Conservation (phyloP, 2,329 filamentous ascomycete species). For the Penicillium verrucosum region DNA sequence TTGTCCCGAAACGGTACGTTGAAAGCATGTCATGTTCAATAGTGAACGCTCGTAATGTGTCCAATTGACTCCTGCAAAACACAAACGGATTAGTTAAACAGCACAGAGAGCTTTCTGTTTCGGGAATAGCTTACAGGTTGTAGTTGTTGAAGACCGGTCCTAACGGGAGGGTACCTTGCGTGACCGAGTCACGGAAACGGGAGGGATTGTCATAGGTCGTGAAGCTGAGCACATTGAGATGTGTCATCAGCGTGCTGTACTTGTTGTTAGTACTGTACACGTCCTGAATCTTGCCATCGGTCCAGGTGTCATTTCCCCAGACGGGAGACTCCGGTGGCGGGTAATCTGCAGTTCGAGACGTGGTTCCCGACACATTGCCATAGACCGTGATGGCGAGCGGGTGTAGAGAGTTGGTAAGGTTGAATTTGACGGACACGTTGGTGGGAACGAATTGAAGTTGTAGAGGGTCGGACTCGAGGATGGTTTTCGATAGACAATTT, state of each 20-base stretch:
- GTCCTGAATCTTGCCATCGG: constrained; percentile 73
- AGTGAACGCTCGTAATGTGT: constrained; percentile 66
- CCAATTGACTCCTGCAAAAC: constrained; percentile 43
- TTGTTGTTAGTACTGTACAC: constrained; percentile 57
- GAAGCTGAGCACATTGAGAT: constrained; percentile 74
- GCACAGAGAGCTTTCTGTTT: neutral
- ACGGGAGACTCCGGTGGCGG: constrained; percentile 58
- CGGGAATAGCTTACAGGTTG: constrained; percentile 45
- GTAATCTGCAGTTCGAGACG: constrained; percentile 48
- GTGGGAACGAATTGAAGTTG: constrained; percentile 77
- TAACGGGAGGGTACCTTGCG: constrained; percentile 68
- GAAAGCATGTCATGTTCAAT: constrained; percentile 72
- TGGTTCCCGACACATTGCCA: constrained; percentile 82
- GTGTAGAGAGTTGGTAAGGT: constrained; percentile 58
- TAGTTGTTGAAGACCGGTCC: constrained; percentile 65
- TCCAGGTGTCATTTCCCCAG: constrained; percentile 61
- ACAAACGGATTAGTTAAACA: neutral
- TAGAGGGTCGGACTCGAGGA: constrained; percentile 57
- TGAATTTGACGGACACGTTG: constrained; percentile 71
- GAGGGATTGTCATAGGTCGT: constrained; percentile 58
- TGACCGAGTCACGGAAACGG: constrained; percentile 65
- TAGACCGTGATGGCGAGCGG: constrained; percentile 76
- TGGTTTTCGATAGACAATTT: constrained; percentile 70
- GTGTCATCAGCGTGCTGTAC: constrained; percentile 69
- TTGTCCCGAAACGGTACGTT: constrained; percentile 81